Base-by-base conservation (phyloP, 768 basidiomycete species). In the Collybiopsis luxurians region DNA sequence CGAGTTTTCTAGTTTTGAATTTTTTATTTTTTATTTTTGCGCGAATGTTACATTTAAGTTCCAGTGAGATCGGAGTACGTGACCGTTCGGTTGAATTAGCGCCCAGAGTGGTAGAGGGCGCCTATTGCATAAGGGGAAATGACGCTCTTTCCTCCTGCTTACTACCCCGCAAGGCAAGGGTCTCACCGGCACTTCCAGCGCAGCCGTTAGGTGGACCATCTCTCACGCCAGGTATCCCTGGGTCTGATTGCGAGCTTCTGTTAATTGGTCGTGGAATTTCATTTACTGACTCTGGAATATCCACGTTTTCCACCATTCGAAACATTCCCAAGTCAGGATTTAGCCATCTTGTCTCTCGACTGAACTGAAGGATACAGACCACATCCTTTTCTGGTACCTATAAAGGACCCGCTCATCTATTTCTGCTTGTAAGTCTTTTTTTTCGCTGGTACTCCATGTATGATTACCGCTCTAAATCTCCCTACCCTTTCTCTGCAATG, bases 401-500 rank as follows among this genome's bases (percentile, higher is more conserved):
- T 47, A 47, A 47, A 47, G 45, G 26, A 27, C 45, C 26, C 45
- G 19, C 15, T 27, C 24, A 47, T 5, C 15, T 15, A 47, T 17
- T 47, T 7, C 11, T n/a, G n/a, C 15, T 47, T 28, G 45, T 47
- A n/a, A 47, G 45, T 47, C 45, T 28, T 47, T 47, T 45, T 45
- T 21, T 26, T 28, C 30, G n/a, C 45, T 28, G 30, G 45, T n/a
- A 11, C 45, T 47, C 44, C 26, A 47, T 47, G 45, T 28, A 27
- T 24, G 45, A 47, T 47, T 47, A 47, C 45, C 45, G 45, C 52
- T 40, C 26, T 13, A 34, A 36, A 36, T 39, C 52, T 27, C 40
- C 52, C 28, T 53, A 28, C 38, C 52, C 52, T 28, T 27, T 43
- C 23, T 53, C 38, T 39, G 38, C 40, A 15, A 53, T 53, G 52